Percentiles rank a stretch among this genome's conserved stretches.
Conservation (phyloP, 371 early-diverging fungal species). For the Dichotomocladium elegans region DNA sequence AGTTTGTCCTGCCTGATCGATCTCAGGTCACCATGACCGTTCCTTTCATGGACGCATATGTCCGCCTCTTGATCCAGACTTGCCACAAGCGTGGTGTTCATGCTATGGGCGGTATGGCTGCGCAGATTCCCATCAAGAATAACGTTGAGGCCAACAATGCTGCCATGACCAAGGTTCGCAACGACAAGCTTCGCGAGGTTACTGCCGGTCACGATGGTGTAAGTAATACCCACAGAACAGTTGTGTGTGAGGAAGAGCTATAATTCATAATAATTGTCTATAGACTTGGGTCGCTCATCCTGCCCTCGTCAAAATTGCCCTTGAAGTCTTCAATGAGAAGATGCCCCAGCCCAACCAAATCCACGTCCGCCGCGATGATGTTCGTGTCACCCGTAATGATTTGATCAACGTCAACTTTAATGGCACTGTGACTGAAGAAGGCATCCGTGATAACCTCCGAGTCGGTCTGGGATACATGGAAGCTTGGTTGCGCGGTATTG, state of each 20-base stretch:
- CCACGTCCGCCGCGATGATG: conserved; percentile 86
- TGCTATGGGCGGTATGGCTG: conserved; percentile 98
- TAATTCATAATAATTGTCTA: no score
- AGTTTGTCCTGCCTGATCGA: conserved; percentile 87
- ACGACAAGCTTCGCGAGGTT: conserved; percentile 92
- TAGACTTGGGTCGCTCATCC: conserved; percentile 99
- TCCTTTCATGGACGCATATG: conserved; percentile 94
- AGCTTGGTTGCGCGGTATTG: conserved; percentile 91
- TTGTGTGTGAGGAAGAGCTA: no score
- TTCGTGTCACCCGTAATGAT: conserved; percentile 77
- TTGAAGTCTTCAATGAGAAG: conserved; percentile 85
- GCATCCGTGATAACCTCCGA: conserved; percentile 88
- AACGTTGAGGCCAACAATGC: conserved; percentile 79
- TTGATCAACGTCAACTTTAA: conserved; percentile 68
- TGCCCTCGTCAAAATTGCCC: conserved; percentile 85
- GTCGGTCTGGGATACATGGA: conserved; percentile 93
- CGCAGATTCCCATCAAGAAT: conserved; percentile 94
- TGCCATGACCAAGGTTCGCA: conserved; percentile 87
- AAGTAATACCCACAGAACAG: no score
- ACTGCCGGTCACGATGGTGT: conserved; percentile 87
- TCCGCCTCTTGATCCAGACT: conserved; percentile 87
- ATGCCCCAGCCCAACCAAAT: conserved; percentile 97
- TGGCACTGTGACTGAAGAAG: conserved; percentile 83
- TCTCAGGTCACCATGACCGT: conserved; percentile 86
- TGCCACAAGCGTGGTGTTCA: conserved; percentile 96